Percentiles rank a stretch among this genome's conserved stretches.
Conservation (phyloP, 495 filamentous ascomycete genomes). For the Penicillium coffeae region DNA sequence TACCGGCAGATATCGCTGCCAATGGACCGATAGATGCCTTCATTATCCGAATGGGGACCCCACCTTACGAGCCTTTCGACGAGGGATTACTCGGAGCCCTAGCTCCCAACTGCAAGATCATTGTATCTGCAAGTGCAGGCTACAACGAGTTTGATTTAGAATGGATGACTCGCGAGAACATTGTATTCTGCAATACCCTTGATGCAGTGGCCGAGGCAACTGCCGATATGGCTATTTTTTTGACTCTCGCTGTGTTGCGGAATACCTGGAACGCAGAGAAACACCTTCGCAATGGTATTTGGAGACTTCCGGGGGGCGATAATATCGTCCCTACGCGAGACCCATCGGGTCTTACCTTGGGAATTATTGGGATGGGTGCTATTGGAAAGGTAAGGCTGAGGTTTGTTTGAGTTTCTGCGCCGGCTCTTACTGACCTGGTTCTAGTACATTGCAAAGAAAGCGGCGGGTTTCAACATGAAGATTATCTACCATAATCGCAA, state of each 20-base stretch:
- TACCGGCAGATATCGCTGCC: not conserved
- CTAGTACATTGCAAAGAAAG: conserved; percentile 36
- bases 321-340: not conserved
- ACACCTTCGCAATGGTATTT: not conserved
- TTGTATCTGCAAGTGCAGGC: not conserved
- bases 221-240: not conserved
- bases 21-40: not conserved
- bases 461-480: conserved; percentile 47
- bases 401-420: not conserved
- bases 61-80: not conserved
- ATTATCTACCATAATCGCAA: conserved; percentile 58
- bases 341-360: not conserved
- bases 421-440: not conserved
- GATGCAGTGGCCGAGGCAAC: not conserved
- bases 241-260: not conserved
- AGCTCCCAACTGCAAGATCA: not conserved
- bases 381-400: not conserved
- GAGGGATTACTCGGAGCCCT: not conserved
- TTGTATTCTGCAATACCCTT: not conserved
- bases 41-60: not conserved
- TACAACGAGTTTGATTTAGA: not conserved
- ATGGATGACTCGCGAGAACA: not conserved
- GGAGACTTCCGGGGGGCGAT: not conserved
- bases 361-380: not conserved
- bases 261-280: not conserved